Percentiles rank a stretch among this genome's conserved stretches.
phyloP scores from a whole-genome alignment of 805 yeast genomes.

The Ogataea nonfermentans region DNA sequence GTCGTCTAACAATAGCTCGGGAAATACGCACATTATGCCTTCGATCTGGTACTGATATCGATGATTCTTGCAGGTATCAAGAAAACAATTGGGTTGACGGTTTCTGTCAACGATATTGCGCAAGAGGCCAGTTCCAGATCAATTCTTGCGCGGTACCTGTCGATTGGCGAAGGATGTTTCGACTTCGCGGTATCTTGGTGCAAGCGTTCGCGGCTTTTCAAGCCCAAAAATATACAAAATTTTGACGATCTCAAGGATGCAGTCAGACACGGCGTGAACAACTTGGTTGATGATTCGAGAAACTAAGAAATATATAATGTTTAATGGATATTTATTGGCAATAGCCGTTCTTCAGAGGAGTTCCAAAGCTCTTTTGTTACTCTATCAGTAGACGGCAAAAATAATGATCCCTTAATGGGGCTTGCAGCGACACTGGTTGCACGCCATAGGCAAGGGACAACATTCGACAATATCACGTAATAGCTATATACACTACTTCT shows the following conservation, averaged over 20 bases:
- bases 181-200: conserved; percentile 46
- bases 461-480: conserved; percentile 7
- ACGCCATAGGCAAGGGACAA: conserved; percentile 27
- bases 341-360: conserved; percentile 9
- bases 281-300: conserved; percentile 23
- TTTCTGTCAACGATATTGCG: conserved; percentile 34
- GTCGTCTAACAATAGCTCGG: conserved; percentile 44
- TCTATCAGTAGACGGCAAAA: conserved; percentile 11
- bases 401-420: conserved; percentile 24
- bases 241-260: conserved; percentile 31
- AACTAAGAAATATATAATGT: not conserved
- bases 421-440: conserved; percentile 8
- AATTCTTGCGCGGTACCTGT: conserved; percentile 48
- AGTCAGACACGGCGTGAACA: conserved; percentile 31
- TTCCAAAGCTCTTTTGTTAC: conserved; percentile 9
- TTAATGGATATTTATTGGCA: not conserved
- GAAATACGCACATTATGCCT: conserved; percentile 62
- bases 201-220: conserved; percentile 50
- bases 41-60: conserved; percentile 77
- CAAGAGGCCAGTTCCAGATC: conserved; percentile 43
- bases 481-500: conserved; percentile 9
- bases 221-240: conserved; percentile 31
- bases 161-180: conserved; percentile 61
- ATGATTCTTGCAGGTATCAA: conserved; percentile 84
- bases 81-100: conserved; percentile 69